Base-by-base conservation (phyloP, 805 yeast species). In the Ogataea dorogensis region DNA sequence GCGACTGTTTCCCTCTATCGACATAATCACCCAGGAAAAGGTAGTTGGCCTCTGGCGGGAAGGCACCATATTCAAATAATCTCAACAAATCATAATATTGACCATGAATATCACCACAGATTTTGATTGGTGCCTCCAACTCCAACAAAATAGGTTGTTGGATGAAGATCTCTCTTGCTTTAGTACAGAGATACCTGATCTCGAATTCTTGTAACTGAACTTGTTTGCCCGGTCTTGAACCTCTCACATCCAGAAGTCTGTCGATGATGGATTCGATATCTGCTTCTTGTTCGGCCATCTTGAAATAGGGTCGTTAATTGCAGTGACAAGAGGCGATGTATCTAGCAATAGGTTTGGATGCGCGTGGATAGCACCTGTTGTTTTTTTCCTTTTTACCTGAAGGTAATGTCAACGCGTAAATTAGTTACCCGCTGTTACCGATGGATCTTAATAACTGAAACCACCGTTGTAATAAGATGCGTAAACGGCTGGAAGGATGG, bases 31-130 rank as follows among this genome's bases (percentile, higher is more conserved):
- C 98, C 42, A 91, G 68, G 61, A 91, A 91, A 54, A 91, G 71
- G 68, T 91, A 91, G 70, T 91, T 91, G 13, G 98, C 95, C 64
- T 93, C 98, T 9, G 98, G 98, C 2, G 98, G 98, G 73, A 93
- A 91, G 2, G 98, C 98, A 54, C 98, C 98, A 59, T 91, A 91
- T 70, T 93, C 98, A 57, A 91, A 91, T 54, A 91, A 76, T 65
- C 98, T 83, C 61, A 91, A 75, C 54, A 91, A 77, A 65, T 91
- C 98, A 61, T 91, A 91, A 67, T 93, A 91, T 68, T 91, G 98
- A 40, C 98, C 98, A 64, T 91, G 98, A 57, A 91, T 93, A 64
- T 91, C 98, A 65, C 98, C 98, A 69, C 96, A 88, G 42, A 84
- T 84, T 65, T 88, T 89, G 56, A 91, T 91, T 39, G 98, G 98